phyloP scores from a whole-genome alignment of 2,329 filamentous ascomycete species.

The Botrytis byssoidea region DNA sequence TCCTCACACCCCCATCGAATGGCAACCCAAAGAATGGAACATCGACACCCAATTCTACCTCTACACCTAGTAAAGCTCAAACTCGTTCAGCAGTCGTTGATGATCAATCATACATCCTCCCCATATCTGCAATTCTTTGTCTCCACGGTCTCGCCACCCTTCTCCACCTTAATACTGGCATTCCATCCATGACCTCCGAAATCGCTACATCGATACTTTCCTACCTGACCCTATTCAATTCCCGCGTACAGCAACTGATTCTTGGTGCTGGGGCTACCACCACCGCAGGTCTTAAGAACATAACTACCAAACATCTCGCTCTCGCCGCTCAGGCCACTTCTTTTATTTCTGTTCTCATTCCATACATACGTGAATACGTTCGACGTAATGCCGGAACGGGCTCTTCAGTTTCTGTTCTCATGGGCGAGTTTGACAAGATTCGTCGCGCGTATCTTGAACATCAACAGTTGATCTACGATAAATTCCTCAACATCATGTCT shows the following conservation, averaged over 20 bases:
- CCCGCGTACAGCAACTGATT: constrained; percentile 91
- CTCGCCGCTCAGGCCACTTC: constrained; percentile 85
- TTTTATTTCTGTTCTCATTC: constrained; percentile 83
- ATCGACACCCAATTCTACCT: constrained; percentile 23
- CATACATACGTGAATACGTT: constrained; percentile 88
- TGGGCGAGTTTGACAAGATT: constrained; percentile 39
- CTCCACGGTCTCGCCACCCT: constrained; percentile 80
- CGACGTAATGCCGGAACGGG: constrained; percentile 66
- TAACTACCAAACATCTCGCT: constrained; percentile 92
- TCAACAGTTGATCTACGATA: constrained; percentile 69
- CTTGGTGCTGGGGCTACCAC: constrained; percentile 88
- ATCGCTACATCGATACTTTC: constrained; percentile 77
- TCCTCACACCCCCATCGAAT: constrained; percentile 14
- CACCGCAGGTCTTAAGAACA: constrained; percentile 89
- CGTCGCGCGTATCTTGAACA: constrained; percentile 56
- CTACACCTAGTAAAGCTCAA: constrained; percentile 55
- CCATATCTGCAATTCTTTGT: constrained; percentile 77
- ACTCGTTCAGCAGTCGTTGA: constrained; percentile 74
- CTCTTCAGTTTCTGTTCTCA: constrained; percentile 54
- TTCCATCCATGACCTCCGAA: constrained; percentile 85
- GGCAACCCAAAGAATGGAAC: constrained; percentile 42
- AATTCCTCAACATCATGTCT: constrained; percentile 71
- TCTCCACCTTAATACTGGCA: constrained; percentile 76
- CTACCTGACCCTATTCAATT: constrained; percentile 92
- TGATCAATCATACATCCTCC: constrained; percentile 80